These are phyloP conservation scores for Acrocalymma vagum DNA, from an alignment of 2,329 filamentous ascomycete species.

Conservation along the genomic window DNA sequence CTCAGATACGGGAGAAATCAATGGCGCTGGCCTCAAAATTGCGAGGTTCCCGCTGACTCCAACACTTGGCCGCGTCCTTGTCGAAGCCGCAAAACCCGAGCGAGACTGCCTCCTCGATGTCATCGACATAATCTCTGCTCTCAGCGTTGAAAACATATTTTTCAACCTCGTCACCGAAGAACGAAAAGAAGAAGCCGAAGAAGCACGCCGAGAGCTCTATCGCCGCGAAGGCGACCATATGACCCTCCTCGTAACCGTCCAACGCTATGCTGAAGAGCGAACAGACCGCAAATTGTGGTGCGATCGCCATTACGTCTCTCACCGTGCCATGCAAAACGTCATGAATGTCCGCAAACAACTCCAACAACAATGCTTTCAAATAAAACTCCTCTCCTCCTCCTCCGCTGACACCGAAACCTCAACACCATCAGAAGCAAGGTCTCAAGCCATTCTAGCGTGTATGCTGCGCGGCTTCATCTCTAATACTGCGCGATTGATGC, in stretches of 20 bases:
- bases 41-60: slow-evolving; percentile 85
- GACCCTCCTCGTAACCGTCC: slow-evolving; percentile 68
- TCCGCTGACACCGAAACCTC: slow-evolving; percentile 17
- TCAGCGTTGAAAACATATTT: slow-evolving; percentile 73
- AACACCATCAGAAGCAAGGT: slow-evolving; percentile 51
- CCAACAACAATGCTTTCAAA: slow-evolving; percentile 61
- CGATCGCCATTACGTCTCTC: slow-evolving; percentile 65
- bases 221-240: slow-evolving; percentile 71
- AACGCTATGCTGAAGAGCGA: slow-evolving; percentile 65
- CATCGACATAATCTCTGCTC: slow-evolving; percentile 80
- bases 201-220: slow-evolving; percentile 64
- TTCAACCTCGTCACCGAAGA: slow-evolving; percentile 67
- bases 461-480: slow-evolving; percentile 66
- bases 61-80: slow-evolving; percentile 79
- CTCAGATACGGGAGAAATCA: slow-evolving; percentile 76
- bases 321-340: slow-evolving; percentile 71
- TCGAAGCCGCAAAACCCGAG: slow-evolving; percentile 77
- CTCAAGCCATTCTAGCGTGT: slow-evolving; percentile 63
- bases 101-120: slow-evolving; percentile 79
- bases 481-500: slow-evolving; percentile 68
- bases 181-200: slow-evolving; percentile 65
- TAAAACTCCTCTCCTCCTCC: slow-evolving; percentile 49
- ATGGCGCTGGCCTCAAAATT: slow-evolving; percentile 76
- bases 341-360: slow-evolving; percentile 73
- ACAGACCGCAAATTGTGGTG: slow-evolving; percentile 69